These are phyloP conservation scores for Penicillium simplicissimum DNA, from an alignment of 495 filamentous ascomycete species.

Conservation along the genomic window DNA sequence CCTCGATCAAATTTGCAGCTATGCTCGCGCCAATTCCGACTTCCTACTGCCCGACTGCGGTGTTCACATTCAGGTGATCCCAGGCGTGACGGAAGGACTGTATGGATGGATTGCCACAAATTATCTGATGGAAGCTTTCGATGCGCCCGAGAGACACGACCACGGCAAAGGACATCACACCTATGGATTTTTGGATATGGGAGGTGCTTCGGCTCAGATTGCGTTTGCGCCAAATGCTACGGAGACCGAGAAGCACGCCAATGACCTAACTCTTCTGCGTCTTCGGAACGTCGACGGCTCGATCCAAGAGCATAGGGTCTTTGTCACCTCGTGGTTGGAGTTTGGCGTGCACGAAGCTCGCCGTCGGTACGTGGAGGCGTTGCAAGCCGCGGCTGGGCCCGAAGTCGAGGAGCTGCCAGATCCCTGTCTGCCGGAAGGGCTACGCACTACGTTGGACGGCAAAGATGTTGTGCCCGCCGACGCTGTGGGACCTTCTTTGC, in stretches of 20 bases:
- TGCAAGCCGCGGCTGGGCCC: slow-evolving; percentile 59
- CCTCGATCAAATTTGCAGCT: slow-evolving; percentile 78
- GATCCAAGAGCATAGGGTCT: slow-evolving; percentile 78
- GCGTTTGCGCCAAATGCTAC: slow-evolving; percentile 95
- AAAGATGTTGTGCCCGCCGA: slow-evolving; percentile 37
- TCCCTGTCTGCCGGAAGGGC: slow-evolving; percentile 81
- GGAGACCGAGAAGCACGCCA: slow-evolving; percentile 83
- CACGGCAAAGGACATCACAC: slow-evolving; percentile 91
- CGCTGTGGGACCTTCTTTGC: slow-evolving; percentile 49
- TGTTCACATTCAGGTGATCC: slow-evolving; percentile 90
- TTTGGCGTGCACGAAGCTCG: slow-evolving; percentile 94
- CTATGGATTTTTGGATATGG: slow-evolving; percentile 98
- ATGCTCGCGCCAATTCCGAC: slow-evolving; percentile 72
- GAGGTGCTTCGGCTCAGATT: slow-evolving; percentile 94
- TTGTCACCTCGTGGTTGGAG: slow-evolving; percentile 94
- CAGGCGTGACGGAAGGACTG: slow-evolving; percentile 93
- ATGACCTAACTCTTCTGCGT: slow-evolving; percentile 84
- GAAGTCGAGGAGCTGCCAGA: slow-evolving; percentile 73
- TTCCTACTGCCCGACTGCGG: slow-evolving; percentile 90
- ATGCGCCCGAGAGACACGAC: slow-evolving; percentile 69
- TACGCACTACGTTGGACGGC: slow-evolving; percentile 65
- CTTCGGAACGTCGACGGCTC: slow-evolving; percentile 79
- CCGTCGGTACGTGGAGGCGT: slow-evolving; percentile 70
- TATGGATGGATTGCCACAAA: slow-evolving; percentile 99
- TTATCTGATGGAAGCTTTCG: slow-evolving; percentile 91